phyloP scores from a whole-genome alignment of 208 protist genomes.

The Trypanosoma scelopori region DNA sequence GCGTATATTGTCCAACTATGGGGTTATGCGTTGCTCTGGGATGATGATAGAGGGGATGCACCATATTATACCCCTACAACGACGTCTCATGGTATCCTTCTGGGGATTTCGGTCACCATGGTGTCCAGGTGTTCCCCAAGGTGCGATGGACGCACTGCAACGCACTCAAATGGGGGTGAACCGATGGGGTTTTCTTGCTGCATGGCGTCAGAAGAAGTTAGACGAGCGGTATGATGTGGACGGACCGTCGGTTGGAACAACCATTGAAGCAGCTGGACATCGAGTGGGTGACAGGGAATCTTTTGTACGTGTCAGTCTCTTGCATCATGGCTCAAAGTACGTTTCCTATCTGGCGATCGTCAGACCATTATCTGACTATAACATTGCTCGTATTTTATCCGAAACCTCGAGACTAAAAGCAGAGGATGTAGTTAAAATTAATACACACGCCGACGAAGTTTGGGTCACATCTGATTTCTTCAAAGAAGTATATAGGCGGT shows the following conservation, averaged over 20 bases:
- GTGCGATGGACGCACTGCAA: constrained; percentile 13
- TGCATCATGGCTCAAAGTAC: neutral
- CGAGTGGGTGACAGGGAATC: neutral
- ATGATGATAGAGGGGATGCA: constrained; percentile 15
- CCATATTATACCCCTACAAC: constrained; percentile 14
- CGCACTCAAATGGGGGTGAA: constrained; percentile 16
- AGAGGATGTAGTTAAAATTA: constrained; percentile 2
- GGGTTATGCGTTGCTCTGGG: constrained; percentile 8
- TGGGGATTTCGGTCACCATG: constrained; percentile 14
- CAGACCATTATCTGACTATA: constrained; percentile 1
- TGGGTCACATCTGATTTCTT: constrained; percentile 62
- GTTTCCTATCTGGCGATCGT: neutral
- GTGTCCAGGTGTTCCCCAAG: constrained; percentile 7
- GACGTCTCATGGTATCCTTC: constrained; percentile 2
- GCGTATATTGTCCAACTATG: constrained; percentile 11
- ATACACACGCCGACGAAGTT: constrained; percentile 34
- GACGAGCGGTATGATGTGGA: neutral
- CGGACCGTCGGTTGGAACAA: neutral
- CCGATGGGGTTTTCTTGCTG: constrained; percentile 7
- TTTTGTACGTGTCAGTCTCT: neutral
- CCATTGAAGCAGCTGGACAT: neutral
- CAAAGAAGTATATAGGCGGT: constrained; percentile 31
- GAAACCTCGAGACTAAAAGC: neutral
- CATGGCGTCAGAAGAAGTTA: constrained; percentile 4
- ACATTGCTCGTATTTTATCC: constrained; percentile 5